A percentile compares a stretch with the other conserved stretches of the same genome.
Conservation (phyloP, 108 stramenopile species). For the Heterococcus sp. region DNA sequence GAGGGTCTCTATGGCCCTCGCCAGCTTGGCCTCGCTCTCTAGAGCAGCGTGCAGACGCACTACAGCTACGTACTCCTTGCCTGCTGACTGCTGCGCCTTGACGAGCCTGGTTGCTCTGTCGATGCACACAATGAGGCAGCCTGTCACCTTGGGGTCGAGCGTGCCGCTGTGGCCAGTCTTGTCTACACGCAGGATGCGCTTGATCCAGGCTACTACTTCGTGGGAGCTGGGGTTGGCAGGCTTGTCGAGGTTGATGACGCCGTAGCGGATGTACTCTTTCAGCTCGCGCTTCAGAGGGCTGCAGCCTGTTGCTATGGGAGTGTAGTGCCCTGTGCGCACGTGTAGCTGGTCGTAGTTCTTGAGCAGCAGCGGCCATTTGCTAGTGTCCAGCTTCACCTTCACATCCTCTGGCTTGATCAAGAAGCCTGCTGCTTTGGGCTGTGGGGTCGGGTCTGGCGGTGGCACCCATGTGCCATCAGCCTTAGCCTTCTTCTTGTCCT, state of each 20-base stretch:
- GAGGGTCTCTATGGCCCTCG: conserved; percentile 87
- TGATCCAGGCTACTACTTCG: conserved; percentile 99
- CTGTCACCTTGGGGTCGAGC: conserved; percentile 99
- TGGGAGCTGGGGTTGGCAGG: conserved; percentile 97
- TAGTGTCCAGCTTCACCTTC: conserved; percentile 47
- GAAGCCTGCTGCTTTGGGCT: conserved; percentile 29
- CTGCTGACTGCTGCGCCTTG: conserved; percentile 97
- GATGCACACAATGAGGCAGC: conserved; percentile 99
- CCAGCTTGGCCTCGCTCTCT: conserved; percentile 73
- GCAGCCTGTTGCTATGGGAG: conserved; percentile 91
- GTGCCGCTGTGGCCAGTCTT: conserved; percentile 99
- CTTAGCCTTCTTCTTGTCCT: conserved; percentile 10
- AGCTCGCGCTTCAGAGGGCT: conserved; percentile 88
- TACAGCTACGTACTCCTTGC: conserved; percentile 97
- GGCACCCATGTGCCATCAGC: background rate
- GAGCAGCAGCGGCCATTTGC: conserved; percentile 91
- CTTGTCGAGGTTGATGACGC: conserved; percentile 99
- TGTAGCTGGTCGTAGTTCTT: conserved; percentile 92
- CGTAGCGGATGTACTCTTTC: conserved; percentile 84
- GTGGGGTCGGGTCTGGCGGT: background rate
- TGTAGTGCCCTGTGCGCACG: conserved; percentile 97
- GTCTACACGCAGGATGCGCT: conserved; percentile 96
- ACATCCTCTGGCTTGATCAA: conserved; percentile 45
- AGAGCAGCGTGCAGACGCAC: conserved; percentile 87
- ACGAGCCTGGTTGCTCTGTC: conserved; percentile 97